Conservation (phyloP, 164 flowering plant species). For the Buxus sempervirens region DNA sequence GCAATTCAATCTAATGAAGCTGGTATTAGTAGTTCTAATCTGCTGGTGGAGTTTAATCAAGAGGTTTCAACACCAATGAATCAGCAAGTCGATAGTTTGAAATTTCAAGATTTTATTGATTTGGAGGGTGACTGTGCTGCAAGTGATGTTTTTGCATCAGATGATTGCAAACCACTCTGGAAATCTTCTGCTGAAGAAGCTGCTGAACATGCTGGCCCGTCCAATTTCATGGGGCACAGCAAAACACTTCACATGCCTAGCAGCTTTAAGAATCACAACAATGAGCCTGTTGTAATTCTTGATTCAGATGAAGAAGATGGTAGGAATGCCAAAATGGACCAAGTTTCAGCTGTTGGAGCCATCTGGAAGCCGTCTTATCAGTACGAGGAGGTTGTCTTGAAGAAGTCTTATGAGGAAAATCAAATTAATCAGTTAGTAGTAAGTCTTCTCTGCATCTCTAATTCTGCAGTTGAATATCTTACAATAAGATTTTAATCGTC, state of each 20-base stretch:
- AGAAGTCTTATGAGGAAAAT: slow-evolving; percentile 18
- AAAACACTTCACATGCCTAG: neutral
- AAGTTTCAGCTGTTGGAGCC: no score
- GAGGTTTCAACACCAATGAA: neutral
- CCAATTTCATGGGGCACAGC: neutral
- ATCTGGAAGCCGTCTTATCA: slow-evolving; percentile 6
- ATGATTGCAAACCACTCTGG: neutral
- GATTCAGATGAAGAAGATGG: slow-evolving; percentile 48
- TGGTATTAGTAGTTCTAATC: neutral
- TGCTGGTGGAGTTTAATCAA: slow-evolving; percentile 1
- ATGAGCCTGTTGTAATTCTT: slow-evolving; percentile 23
- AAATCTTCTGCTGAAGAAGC: neutral
- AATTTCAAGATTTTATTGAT: slow-evolving; percentile 17
- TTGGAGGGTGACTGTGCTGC: slow-evolving; percentile 22
- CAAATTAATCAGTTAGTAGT: slow-evolving; percentile 12
- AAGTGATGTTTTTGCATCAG: slow-evolving; percentile 3
- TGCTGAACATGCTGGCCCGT: neutral
- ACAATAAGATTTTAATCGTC: neutral
- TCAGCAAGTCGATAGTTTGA: neutral
- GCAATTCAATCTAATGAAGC: slow-evolving; percentile 1
- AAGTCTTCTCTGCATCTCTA: slow-evolving; percentile 13
- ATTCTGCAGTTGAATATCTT: slow-evolving; percentile 2
- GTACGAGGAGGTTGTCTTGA: slow-evolving; percentile 24
- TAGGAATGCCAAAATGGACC: no score
- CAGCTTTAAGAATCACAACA: no score